Conservation (phyloP, 176 grass and related monocot species). For the Rhynchospora pubera region DNA sequence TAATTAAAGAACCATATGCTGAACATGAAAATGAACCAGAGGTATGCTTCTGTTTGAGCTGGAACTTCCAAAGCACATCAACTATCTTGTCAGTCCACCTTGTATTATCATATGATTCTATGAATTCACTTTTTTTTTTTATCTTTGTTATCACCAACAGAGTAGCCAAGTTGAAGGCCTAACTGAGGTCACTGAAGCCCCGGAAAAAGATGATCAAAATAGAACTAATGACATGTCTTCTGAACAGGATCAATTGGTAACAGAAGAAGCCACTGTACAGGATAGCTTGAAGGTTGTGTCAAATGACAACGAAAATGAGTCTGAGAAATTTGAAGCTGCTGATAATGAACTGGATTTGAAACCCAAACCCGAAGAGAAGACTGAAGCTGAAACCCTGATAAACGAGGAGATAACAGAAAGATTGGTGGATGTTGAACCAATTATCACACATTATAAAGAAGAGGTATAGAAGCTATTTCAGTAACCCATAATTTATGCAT, state of each 20-base stretch:
- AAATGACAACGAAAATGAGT: background rate
- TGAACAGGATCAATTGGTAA: background rate
- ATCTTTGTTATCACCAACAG: background rate
- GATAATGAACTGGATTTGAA: background rate
- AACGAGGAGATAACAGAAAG: background rate
- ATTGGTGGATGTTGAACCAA: background rate
- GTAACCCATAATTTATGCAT: background rate
- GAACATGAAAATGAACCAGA: too few species aligned
- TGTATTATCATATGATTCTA: background rate
- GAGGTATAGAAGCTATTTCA: conserved; percentile 4
- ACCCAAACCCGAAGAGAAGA: background rate
- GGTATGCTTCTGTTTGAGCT: background rate
- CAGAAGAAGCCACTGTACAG: background rate
- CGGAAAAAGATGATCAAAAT: background rate
- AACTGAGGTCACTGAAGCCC: background rate
- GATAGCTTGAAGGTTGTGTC: background rate
- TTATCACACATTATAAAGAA: background rate
- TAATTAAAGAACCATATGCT: too few species aligned
- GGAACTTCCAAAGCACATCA: background rate
- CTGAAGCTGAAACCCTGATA: background rate
- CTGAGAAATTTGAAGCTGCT: background rate
- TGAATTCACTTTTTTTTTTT: background rate
- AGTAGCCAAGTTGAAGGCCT: background rate
- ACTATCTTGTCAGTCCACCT: background rate
- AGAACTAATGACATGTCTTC: background rate